Evolutionary conservation across 495 filamentous ascomycete species (phyloP).

Genomic region (Neurospora hispaniola): DNA sequence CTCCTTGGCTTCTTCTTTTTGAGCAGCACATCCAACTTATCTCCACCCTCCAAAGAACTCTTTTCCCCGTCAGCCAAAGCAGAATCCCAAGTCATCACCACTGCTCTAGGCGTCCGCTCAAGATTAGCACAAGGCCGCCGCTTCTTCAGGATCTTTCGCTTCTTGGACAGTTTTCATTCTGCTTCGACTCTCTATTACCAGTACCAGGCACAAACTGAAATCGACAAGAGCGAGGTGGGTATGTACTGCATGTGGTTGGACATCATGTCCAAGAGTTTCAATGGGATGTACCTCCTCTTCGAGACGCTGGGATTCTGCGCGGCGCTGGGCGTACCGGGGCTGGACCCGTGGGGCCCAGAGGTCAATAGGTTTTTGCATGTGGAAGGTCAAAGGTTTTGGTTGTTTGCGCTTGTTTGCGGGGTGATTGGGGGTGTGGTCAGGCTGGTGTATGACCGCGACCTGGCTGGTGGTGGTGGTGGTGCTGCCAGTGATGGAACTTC

Average conservation of each 20-base stretch:
- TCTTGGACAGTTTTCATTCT: constrained; percentile 46
- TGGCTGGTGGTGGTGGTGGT: constrained; percentile 1
- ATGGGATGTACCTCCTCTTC: constrained; percentile 38
- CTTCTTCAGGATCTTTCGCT: constrained; percentile 53
- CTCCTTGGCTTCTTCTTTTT: constrained; percentile 6
- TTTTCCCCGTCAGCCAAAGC: constrained; percentile 1
- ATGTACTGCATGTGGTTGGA: constrained; percentile 17
- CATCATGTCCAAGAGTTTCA: constrained; percentile 29
- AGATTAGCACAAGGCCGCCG: constrained; percentile 36
- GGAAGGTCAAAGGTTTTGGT: constrained; percentile 59
- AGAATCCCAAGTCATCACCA: not conserved
- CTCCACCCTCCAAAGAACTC: not conserved
- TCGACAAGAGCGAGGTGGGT: too few relatives aligned
- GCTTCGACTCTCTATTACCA: constrained; percentile 26
- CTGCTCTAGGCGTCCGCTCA: constrained; percentile 18
- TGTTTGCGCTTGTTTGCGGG: constrained; percentile 40
- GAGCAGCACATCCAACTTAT: not conserved
- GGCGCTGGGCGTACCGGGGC: constrained; percentile 38
- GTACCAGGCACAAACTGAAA: not conserved
- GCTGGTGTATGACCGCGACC: constrained; percentile 13
- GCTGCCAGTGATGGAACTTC: not conserved
- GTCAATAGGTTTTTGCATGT: constrained; percentile 14
- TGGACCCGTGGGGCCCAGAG: constrained; percentile 24
- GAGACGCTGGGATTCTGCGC: constrained; percentile 31
- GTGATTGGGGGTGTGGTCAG: constrained; percentile 12